Percentiles rank a stretch among this genome's conserved stretches.
These are phyloP conservation scores for Cystobasidium sp. DNA, from an alignment of 1,284 basidiomycete species.

Conservation along the genomic window DNA sequence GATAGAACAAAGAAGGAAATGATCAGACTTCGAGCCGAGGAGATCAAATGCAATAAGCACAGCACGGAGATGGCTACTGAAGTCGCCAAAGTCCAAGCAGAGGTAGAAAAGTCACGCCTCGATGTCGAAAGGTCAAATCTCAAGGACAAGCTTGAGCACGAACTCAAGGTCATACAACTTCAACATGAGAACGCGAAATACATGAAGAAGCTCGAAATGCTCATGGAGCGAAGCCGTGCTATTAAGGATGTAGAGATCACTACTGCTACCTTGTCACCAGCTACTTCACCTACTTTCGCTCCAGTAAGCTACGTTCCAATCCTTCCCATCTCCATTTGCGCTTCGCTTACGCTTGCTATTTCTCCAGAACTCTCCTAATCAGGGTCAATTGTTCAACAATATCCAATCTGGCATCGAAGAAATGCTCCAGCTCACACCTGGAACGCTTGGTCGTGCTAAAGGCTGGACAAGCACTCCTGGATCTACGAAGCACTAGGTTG, in stretches of 20 bases:
- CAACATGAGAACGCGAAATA: constrained; percentile 27
- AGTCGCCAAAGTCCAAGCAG: constrained; percentile 20
- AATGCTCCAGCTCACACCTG: constrained; percentile 19
- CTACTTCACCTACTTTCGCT: neutral
- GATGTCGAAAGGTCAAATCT: constrained; percentile 11
- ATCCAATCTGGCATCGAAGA: constrained; percentile 21
- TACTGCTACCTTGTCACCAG: neutral
- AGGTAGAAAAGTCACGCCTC: constrained; percentile 1
- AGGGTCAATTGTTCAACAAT: constrained; percentile 9
- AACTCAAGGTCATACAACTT: constrained; percentile 15
- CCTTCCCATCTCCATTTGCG: too few relatives aligned
- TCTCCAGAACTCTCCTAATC: constrained; percentile 1
- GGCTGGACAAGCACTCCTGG: constrained; percentile 1
- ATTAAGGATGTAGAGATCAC: constrained; percentile 28
- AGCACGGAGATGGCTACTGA: neutral
- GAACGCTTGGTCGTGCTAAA: constrained; percentile 7
- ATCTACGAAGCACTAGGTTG: constrained; percentile 1
- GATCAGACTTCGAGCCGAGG: constrained; percentile 24
- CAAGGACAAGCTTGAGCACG: constrained; percentile 22
- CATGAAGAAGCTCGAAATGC: constrained; percentile 24
- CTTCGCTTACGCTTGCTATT: neutral
- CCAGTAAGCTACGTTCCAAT: neutral
- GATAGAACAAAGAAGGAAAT: constrained; percentile 27
- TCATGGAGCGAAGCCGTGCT: constrained; percentile 18
- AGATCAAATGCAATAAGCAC: constrained; percentile 7